Evolutionary conservation across 2,329 filamentous ascomycete species (phyloP).

Genomic region (Apiospora rasikravindrae): DNA sequence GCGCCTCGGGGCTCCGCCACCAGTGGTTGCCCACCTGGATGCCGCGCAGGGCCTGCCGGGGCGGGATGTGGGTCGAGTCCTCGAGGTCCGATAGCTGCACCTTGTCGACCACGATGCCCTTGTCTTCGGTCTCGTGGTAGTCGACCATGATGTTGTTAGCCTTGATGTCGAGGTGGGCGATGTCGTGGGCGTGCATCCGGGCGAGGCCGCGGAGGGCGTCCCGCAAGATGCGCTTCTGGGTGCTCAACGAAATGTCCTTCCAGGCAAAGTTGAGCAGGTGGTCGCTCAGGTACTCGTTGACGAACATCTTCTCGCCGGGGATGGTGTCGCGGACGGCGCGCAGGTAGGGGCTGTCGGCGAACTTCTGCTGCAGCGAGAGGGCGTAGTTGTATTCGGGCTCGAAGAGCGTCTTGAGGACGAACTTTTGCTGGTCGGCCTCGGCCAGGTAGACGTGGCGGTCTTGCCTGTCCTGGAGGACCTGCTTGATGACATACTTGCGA

Average conservation of each 20-base stretch:
- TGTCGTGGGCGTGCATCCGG: constrained; percentile 42
- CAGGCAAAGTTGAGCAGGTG: constrained; percentile 49
- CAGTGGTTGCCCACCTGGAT: constrained; percentile 47
- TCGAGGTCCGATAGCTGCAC: constrained; percentile 49
- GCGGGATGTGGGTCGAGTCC: constrained; percentile 45
- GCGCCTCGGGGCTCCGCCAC: constrained; percentile 52
- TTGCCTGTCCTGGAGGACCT: constrained; percentile 42
- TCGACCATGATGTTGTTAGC: constrained; percentile 50
- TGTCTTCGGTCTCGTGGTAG: constrained; percentile 39
- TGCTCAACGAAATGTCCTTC: constrained; percentile 42
- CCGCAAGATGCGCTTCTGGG: constrained; percentile 49
- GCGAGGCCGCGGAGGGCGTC: constrained; percentile 47
- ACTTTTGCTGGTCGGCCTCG: constrained; percentile 41
- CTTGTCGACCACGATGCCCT: constrained; percentile 39
- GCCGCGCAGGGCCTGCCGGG: constrained; percentile 42
- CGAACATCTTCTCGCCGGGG: constrained; percentile 50
- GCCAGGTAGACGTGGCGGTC: constrained; percentile 42
- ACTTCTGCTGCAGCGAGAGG: constrained; percentile 37
- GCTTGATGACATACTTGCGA: constrained; percentile 39
- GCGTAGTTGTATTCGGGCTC: constrained; percentile 42
- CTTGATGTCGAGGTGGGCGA: constrained; percentile 49
- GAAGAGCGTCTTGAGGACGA: constrained; percentile 41
- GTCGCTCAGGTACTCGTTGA: constrained; percentile 49
- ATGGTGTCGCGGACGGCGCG: constrained; percentile 47
- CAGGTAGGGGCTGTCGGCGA: constrained; percentile 42